A percentile compares a stretch with the other conserved stretches of the same genome.
Evolutionary conservation across 345 rosid species (phyloP).

Genomic region (Melaleuca alternifolia): DNA sequence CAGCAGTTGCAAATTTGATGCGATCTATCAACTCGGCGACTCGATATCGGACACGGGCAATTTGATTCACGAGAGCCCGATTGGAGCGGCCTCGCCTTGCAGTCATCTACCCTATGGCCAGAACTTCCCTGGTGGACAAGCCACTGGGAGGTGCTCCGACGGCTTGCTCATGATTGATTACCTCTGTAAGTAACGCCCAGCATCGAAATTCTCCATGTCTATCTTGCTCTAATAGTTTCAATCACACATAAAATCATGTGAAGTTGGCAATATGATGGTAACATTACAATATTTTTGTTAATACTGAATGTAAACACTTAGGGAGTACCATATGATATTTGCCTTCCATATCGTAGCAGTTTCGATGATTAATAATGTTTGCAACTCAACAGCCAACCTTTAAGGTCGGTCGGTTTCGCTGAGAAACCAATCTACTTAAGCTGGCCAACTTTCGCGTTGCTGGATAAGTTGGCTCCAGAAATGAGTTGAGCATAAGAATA

Average conservation of each 20-base stretch:
- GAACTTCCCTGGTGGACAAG: not conserved
- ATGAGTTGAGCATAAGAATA: not conserved
- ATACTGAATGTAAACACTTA: not conserved
- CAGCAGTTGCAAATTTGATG: not conserved
- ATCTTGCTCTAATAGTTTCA: not conserved
- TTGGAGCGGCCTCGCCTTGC: not conserved
- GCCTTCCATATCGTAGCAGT: not conserved
- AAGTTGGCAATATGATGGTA: not conserved
- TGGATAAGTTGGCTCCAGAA: not conserved
- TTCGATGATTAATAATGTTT: not conserved
- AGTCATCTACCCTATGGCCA: slow-evolving; percentile 9
- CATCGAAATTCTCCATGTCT: not conserved
- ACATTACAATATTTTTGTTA: not conserved
- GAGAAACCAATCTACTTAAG: not conserved
- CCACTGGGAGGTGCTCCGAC: slow-evolving; percentile 16
- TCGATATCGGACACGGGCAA: not conserved
- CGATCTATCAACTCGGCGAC: not conserved
- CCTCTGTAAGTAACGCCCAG: not conserved
- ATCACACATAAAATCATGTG: not conserved
- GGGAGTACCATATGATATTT: not conserved
- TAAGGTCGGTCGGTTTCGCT: not conserved
- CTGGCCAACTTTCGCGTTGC: not conserved
- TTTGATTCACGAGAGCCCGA: not conserved
- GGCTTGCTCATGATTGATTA: slow-evolving; percentile 13
- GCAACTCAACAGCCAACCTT: not conserved